Base-by-base conservation (phyloP, 345 rosid genomes). In the Rhizophora mangle region DNA sequence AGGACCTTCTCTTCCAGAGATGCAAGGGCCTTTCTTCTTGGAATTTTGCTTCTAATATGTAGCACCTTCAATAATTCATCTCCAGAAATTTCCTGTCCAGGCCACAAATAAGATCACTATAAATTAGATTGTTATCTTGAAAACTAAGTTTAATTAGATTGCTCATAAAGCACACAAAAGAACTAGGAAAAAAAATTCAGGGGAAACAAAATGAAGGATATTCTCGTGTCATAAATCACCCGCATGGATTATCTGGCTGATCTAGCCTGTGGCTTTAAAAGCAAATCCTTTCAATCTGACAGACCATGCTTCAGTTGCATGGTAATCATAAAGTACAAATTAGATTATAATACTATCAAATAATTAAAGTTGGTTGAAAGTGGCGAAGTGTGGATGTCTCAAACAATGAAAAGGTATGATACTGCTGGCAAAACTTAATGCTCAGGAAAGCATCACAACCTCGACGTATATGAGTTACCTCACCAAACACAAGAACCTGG, bases 21-120 rank as follows among this genome's bases (percentile, higher is more conserved):
- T 39, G 87, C 65, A 53, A 95, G 85, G 57, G 97, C 93, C 81
- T 92, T 95, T 79, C 98, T 87, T 84, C 99, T 88, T 46, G 94
- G 88, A 75, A 90, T 82, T 83, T 95, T 95, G 70, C 80, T 79
- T 76, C 71, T 83, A 78, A 95, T 92, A 79, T 95, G 96, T 59
- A 95, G 85, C 60, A 81, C 92, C 72, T 85, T 74, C 60, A 75
- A 77, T 75, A 95, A 77, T 61, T 92, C 96, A 51, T 87, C 89
- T 74, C 96, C 96, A 68, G 91, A 89, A 72, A 95, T 91, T 76
- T 95, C 93, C 99, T 95, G 84, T 56, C 32, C 21, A 49, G 63
- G 55, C 65, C 53, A 69, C 69, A 59, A 30, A 75, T 9, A 10
- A 56, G 34, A 66, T 61, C 13, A 68, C 31, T 43, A 32, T 68